phyloP scores from a whole-genome alignment of 257 asterid species.

The Phtheirospermum japonicum region DNA sequence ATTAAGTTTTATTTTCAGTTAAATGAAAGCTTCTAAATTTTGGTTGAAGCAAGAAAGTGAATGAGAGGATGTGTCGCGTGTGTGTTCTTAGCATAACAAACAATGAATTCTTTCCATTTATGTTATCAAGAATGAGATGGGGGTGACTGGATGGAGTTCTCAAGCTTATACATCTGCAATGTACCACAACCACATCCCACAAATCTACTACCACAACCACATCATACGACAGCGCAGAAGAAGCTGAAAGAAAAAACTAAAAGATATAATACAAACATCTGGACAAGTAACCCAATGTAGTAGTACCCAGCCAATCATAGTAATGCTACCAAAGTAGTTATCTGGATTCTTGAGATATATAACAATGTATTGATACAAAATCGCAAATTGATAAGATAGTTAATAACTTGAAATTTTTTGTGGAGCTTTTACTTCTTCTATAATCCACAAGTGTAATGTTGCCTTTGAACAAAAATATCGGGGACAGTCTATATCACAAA shows the following conservation, averaged over 20 bases:
- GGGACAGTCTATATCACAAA: slow-evolving; percentile 14
- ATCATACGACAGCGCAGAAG: background rate
- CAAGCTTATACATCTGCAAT: slow-evolving; percentile 16
- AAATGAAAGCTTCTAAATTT: slow-evolving; percentile 9
- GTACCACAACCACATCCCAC: slow-evolving; percentile 20
- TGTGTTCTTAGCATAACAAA: slow-evolving; percentile 11
- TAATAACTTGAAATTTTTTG: slow-evolving; percentile 11
- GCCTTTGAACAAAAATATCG: slow-evolving; percentile 7
- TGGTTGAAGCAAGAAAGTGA: slow-evolving; percentile 17
- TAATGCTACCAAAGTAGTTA: slow-evolving; percentile 19
- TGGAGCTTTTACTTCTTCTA: slow-evolving; percentile 12
- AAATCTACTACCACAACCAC: background rate
- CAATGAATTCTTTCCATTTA: slow-evolving; percentile 4
- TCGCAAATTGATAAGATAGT: background rate
- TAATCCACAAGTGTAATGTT: slow-evolving; percentile 5
- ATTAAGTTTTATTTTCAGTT: background rate
- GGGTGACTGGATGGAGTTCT: slow-evolving; percentile 11
- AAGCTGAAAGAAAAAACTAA: background rate
- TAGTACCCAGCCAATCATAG: slow-evolving; percentile 14
- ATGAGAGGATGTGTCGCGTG: background rate
- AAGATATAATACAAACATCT: slow-evolving; percentile 22
- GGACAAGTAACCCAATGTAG: slow-evolving; percentile 20
- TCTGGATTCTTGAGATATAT: background rate
- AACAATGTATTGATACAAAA: background rate
- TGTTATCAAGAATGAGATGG: slow-evolving; percentile 4